Percentiles rank a stretch among this genome's conserved stretches.
phyloP scores from a whole-genome alignment of 805 yeast species.

The Wickerhamomyces ciferrii region DNA sequence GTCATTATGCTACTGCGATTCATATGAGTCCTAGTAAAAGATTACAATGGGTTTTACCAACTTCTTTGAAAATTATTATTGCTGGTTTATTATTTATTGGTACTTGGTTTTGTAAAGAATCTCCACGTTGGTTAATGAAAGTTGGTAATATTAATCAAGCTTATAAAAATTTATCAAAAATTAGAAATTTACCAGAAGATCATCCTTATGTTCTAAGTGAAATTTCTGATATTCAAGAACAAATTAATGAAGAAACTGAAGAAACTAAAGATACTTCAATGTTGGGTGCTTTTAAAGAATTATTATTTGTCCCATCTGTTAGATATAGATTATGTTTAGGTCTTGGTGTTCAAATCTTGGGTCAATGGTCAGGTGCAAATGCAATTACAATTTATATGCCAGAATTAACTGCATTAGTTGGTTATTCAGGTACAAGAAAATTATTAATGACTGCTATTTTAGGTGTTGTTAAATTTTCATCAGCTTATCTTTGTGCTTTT shows the following conservation, averaged over 20 bases:
- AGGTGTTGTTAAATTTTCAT: constrained; percentile 46
- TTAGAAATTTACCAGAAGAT: constrained; percentile 39
- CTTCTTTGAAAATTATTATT: constrained; percentile 39
- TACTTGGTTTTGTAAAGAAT: constrained; percentile 40
- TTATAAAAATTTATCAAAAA: constrained; percentile 30
- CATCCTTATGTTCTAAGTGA: constrained; percentile 48
- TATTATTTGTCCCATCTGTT: constrained; percentile 32
- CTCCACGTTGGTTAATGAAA: constrained; percentile 40
- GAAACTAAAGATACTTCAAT: constrained; percentile 21
- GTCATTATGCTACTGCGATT: constrained; percentile 46
- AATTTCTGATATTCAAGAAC: constrained; percentile 44
- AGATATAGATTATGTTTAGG: constrained; percentile 42
- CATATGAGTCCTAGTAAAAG: constrained; percentile 31
- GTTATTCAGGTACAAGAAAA: constrained; percentile 34
- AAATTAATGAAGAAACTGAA: constrained; percentile 32
- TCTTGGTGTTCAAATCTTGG: constrained; percentile 38
- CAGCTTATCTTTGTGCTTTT: constrained; percentile 46
- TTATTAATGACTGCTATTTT: constrained; percentile 45
- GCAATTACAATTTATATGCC: constrained; percentile 55
- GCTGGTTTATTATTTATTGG: constrained; percentile 39
- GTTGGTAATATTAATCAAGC: constrained; percentile 39
- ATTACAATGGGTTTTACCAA: constrained; percentile 50
- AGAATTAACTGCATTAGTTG: constrained; percentile 42
- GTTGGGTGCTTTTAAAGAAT: constrained; percentile 25
- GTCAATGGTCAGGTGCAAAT: constrained; percentile 59